Percentiles rank a stretch among this genome's conserved stretches.
Conservation (phyloP, 2,329 filamentous ascomycete genomes). For the Fusarium secorum region DNA sequence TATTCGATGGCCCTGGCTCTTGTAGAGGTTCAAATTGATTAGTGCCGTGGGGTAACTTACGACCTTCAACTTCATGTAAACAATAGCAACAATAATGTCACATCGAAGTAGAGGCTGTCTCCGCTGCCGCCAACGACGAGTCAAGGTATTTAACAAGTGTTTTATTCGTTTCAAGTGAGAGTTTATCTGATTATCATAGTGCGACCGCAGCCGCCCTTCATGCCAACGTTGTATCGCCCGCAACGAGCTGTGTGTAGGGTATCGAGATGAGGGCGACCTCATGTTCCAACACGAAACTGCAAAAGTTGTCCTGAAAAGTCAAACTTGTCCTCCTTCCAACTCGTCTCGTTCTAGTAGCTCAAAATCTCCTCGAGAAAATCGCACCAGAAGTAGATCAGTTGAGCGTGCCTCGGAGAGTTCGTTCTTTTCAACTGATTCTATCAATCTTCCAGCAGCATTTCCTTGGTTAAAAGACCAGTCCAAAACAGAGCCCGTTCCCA, state of each 20-base stretch:
- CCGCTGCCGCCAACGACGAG: conserved; percentile 44
- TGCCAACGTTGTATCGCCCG: conserved; percentile 50
- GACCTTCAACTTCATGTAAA: conserved; percentile 2
- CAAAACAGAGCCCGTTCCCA: background rate
- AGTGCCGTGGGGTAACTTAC: conserved; percentile 15
- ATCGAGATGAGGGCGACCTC: conserved; percentile 49
- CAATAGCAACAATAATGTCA: conserved; percentile 24
- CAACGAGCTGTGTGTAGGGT: conserved; percentile 49
- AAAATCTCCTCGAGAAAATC: background rate
- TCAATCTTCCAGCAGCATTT: conserved; percentile 5
- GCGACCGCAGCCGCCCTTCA: conserved; percentile 47
- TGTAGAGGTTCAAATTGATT: background rate
- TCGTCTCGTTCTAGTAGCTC: background rate
- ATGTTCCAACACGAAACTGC: conserved; percentile 49
- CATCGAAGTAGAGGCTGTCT: conserved; percentile 46
- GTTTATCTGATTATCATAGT: conserved; percentile 20
- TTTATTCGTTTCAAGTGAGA: background rate
- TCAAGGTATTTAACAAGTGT: conserved; percentile 29
- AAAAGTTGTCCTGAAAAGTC: conserved; percentile 39
- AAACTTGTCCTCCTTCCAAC: conserved; percentile 11
- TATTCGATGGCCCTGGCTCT: background rate
- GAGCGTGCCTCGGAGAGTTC: conserved; percentile 7
- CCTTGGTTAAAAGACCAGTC: conserved; percentile 39
- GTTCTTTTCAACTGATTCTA: background rate
- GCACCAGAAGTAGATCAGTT: conserved; percentile 25